Percentiles rank a stretch among this genome's conserved stretches.
Evolutionary conservation across 352 stramenopile genomes (phyloP).

Genomic region (Globisporangium echinulatum): DNA sequence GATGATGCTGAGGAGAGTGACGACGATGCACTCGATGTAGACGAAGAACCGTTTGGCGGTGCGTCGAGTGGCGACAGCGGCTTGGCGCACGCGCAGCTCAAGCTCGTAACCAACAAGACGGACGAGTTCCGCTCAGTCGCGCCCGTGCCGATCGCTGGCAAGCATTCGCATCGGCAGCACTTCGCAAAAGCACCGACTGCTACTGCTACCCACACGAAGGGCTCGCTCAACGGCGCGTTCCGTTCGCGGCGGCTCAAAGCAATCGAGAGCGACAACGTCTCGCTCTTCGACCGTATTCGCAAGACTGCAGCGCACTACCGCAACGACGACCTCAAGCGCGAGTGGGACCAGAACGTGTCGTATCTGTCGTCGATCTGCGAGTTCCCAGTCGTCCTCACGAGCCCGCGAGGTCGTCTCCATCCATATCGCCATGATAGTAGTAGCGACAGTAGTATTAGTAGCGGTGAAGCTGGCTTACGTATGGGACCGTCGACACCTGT

Average conservation of each 20-base stretch:
- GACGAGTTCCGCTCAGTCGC: slow-evolving; percentile 41
- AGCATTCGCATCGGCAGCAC: neutral
- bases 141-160: slow-evolving; percentile 12
- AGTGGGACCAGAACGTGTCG: slow-evolving; percentile 65
- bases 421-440: neutral
- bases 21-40: slow-evolving; percentile 1
- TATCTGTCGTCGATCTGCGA: slow-evolving; percentile 70
- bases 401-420: slow-evolving; percentile 10
- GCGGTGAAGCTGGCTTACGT: too few species aligned
- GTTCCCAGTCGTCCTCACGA: slow-evolving; percentile 28
- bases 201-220: slow-evolving; percentile 14
- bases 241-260: slow-evolving; percentile 47
- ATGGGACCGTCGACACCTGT: neutral
- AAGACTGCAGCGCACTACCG: slow-evolving; percentile 59
- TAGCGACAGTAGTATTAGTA: neutral
- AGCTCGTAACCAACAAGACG: slow-evolving; percentile 14
- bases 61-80: neutral
- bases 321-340: slow-evolving; percentile 42
- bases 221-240: slow-evolving; percentile 42
- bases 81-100: neutral
- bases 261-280: slow-evolving; percentile 56
- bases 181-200: neutral
- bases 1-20: neutral
- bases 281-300: slow-evolving; percentile 49
- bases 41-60: neutral